Evolutionary conservation across 805 yeast genomes (phyloP), one percentile per base, ranked within the genome.

Genomic region (Starmerella roubikii): DNA sequence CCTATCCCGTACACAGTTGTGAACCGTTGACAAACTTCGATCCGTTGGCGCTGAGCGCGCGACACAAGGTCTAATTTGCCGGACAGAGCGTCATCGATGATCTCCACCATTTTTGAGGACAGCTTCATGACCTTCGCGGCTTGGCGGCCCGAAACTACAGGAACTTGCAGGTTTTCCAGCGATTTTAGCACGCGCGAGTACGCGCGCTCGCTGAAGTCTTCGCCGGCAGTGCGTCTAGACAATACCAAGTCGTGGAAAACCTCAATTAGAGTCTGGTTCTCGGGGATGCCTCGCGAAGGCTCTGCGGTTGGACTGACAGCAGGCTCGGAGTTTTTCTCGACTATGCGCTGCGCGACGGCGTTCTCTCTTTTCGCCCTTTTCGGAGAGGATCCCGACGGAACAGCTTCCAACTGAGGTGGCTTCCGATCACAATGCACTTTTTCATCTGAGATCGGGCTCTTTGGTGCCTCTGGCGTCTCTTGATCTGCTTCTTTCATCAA

Each of bases 1-100:
- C 77, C 78, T 8, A 73, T 73, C 1, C 76, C 75, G 47, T 66
- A 62, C 3, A 73, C 62, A 1, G 61, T 56, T 30, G 57, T 53
- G 32, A 73, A 62, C 30, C 52, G 38, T 17, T 53, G 49, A 25
- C 68, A 36, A 3, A 56, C 46, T 12, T 48, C 40, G 12, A 39
- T 18, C 26, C 20, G 22, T 15, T 41, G 22, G 16, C 37, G 34
- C 15, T 26, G 30, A 3, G 30, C 18, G 13, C 15, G 4, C 15
- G 37, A 11, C 19, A 38, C 13, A 3, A 12, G 11, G 2, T n/a
- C 42, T 37, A 55, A 37, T 24, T 32, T 22, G 20, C 60, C 45
- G 2, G 52, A 40, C n/a, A 55, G 46, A 11, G 69, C 64, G 46
- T 69, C 74, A 30, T 64, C 69, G 19, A 72, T 62, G 48, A 71